Evolutionary conservation across 2,329 filamentous ascomycete genomes (phyloP).

Genomic region (Neofusicoccum umdonicola): DNA sequence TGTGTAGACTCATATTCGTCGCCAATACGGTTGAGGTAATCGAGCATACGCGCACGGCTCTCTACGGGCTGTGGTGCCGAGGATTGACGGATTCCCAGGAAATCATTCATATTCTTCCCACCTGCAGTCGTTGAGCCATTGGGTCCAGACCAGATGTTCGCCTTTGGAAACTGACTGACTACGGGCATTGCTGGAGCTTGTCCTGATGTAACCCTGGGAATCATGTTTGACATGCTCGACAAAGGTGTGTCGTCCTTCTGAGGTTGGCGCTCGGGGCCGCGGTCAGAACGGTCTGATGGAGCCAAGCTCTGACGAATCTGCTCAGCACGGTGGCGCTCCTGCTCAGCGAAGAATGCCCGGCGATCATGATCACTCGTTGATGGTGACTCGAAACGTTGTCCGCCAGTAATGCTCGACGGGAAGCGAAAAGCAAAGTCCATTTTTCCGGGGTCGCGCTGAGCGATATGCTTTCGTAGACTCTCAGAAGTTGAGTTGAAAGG

Average conservation of each 20-base stretch:
- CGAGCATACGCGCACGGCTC: constrained; percentile 14
- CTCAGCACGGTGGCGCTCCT: constrained; percentile 16
- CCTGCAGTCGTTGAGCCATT: neutral
- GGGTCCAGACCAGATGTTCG: neutral
- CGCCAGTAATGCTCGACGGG: neutral
- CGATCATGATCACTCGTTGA: neutral
- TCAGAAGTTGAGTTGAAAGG: neutral
- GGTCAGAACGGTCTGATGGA: neutral
- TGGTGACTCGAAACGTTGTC: neutral
- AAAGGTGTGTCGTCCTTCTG: neutral
- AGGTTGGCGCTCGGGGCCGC: neutral
- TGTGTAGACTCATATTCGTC: neutral
- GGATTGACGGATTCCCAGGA: neutral
- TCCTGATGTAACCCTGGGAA: neutral
- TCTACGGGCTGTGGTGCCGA: neutral
- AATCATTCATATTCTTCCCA: neutral
- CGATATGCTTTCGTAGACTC: neutral
- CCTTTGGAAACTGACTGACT: neutral
- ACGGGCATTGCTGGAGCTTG: neutral
- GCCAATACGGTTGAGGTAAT: constrained; percentile 11
- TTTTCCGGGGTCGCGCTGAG: neutral
- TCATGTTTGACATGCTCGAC: neutral
- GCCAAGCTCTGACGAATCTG: constrained; percentile 8
- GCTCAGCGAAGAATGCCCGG: constrained; percentile 10
- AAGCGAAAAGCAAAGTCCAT: constrained; percentile 15